A percentile compares a stretch with the other conserved stretches of the same genome.
Conservation (phyloP, 257 asterid genomes). For the Solanum sitiens region DNA sequence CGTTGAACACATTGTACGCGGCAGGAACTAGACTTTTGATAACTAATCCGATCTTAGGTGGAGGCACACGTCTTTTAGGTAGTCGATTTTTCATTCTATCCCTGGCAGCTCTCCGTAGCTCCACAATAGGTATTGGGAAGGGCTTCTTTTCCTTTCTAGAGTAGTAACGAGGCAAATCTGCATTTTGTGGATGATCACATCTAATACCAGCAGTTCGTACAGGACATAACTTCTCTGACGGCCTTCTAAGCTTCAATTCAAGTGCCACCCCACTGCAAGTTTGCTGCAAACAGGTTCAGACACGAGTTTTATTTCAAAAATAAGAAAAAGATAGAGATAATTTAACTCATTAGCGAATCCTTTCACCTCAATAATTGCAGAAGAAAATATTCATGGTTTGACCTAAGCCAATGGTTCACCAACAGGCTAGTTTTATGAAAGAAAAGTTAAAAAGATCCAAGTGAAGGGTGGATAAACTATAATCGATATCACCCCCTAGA, state of each 20-base stretch:
- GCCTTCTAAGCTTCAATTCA: slow-evolving; percentile 19
- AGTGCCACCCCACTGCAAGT: slow-evolving; percentile 18
- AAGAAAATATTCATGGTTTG: neutral
- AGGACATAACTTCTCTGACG: slow-evolving; percentile 14
- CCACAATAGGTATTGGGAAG: slow-evolving; percentile 82
- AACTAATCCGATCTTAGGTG: slow-evolving; percentile 82
- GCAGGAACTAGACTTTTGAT: slow-evolving; percentile 57
- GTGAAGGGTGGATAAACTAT: neutral
- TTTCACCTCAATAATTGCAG: neutral
- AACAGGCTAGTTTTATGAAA: neutral
- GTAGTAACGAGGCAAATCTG: slow-evolving; percentile 83
- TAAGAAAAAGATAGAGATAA: neutral
- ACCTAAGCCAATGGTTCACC: neutral
- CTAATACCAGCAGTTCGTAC: slow-evolving; percentile 22
- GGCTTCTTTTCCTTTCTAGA: slow-evolving; percentile 89
- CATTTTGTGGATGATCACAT: slow-evolving; percentile 71
- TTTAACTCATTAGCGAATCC: neutral
- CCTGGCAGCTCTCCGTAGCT: slow-evolving; percentile 82
- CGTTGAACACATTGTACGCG: slow-evolving; percentile 66
- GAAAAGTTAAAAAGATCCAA: neutral
- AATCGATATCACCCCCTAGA: neutral
- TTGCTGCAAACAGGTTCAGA: slow-evolving; percentile 26
- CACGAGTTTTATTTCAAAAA: neutral
- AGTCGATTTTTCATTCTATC: slow-evolving; percentile 65
- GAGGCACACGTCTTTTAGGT: slow-evolving; percentile 53